Evolutionary conservation across 2,329 filamentous ascomycete genomes (phyloP), one percentile per base, ranked within the genome.

Genomic region (Bipolaris oryzae): DNA sequence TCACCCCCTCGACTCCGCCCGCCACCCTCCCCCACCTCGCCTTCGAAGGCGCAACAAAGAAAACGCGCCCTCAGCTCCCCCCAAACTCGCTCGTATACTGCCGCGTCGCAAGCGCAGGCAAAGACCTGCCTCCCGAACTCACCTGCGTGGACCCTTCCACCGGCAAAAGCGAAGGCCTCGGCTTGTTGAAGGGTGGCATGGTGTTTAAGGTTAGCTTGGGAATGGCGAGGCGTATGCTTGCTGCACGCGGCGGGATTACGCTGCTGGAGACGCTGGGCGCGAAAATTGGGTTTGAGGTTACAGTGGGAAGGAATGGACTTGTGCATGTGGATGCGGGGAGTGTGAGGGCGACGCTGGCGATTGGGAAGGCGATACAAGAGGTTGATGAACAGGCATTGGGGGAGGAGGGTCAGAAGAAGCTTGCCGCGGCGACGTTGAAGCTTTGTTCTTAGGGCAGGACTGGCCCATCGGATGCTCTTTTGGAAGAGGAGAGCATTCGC

Each of bases 41-140:
- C n/a, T 99, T 99, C 75, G 94, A 98, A 77, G 87, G 88, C 61
- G 95, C 92, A 16, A 92, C 89, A 42, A 95, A 93, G 77, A 98
- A 98, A 79, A 96, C 91, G 2, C 85, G 93, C 1, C 95, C 95
- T 0, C 84, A 91, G 62, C 84, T 98, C 41, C 80, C 83, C 25
- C 72, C 86, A 13, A 92, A 92, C 35, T 87, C 91, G 50, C 80
- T 97, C 25, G 91, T 98, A 34, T 98, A 98, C 78, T 94, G 93
- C 35, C 89, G 94, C 60, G 87, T 99, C 41, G 81, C 85, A 25
- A 85, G 89, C 38, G 89, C 90, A 16, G 64, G 66, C 38, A 68
- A 64, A 44, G 69, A 76, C 45, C 91, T 93, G 79, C 92, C 97
- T 71, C 85, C 92, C 1, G 95, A 98, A 78, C 81, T 99, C 42